Conservation (phyloP, 129 eudicot species). For the Oenanthe sinensis region DNA sequence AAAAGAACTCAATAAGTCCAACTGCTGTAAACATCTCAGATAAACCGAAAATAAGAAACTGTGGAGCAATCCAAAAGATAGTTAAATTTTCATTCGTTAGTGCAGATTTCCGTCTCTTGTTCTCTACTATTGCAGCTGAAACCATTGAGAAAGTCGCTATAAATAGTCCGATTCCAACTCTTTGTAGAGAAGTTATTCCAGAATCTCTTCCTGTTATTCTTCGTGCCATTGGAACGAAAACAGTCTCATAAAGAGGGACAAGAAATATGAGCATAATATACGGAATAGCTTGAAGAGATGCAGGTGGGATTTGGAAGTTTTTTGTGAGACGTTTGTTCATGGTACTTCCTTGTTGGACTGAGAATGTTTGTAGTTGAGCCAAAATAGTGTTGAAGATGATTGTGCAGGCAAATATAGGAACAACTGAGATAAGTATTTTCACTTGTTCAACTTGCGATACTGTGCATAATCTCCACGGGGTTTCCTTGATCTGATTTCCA, state of each 20-base stretch:
- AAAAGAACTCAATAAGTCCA: slow-evolving; percentile 72
- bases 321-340: slow-evolving; percentile 49
- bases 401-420: slow-evolving; percentile 78
- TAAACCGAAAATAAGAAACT: slow-evolving; percentile 67
- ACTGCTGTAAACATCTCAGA: slow-evolving; percentile 90
- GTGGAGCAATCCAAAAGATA: slow-evolving; percentile 77
- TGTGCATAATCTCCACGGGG: slow-evolving; percentile 70
- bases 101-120: slow-evolving; percentile 46
- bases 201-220: slow-evolving; percentile 50
- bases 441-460: slow-evolving; percentile 80
- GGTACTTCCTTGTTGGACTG: slow-evolving; percentile 64
- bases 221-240: slow-evolving; percentile 53
- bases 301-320: slow-evolving; percentile 64
- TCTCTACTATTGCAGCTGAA: slow-evolving; percentile 59
- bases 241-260: slow-evolving; percentile 66
- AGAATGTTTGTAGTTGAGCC: slow-evolving; percentile 82
- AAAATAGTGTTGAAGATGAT: slow-evolving; percentile 72
- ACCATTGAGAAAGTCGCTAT: slow-evolving; percentile 89
- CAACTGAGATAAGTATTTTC: slow-evolving; percentile 55
- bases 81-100: slow-evolving; percentile 29
- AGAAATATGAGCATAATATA: slow-evolving; percentile 55
- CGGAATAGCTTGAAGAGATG: slow-evolving; percentile 75
- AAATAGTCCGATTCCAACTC: slow-evolving; percentile 69
- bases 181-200: slow-evolving; percentile 67
- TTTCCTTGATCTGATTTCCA: slow-evolving; percentile 34